phyloP scores from a whole-genome alignment of 2,329 filamentous ascomycete species.

The Aspergillus sp. region DNA sequence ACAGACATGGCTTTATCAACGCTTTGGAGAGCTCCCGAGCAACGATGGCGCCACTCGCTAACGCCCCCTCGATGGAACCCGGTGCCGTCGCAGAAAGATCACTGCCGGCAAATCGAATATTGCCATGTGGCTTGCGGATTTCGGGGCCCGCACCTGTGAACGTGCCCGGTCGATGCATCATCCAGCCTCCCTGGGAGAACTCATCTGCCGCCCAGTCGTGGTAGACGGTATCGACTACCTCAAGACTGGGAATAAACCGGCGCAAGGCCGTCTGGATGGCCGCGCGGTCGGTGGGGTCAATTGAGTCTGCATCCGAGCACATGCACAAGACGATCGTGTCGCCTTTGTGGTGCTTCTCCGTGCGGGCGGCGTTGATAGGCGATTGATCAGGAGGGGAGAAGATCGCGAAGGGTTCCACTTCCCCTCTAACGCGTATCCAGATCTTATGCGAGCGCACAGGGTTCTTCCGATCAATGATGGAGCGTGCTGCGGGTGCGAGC shows the following conservation, averaged over 20 bases:
- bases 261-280: conserved; percentile 4
- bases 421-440: conserved; percentile 10
- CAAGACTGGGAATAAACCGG: conserved; percentile 4
- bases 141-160: conserved; percentile 7
- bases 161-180: conserved; percentile 12
- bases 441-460: conserved; percentile 11
- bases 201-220: conserved; percentile 15
- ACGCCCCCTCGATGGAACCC: conserved; percentile 15
- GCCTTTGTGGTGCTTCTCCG: conserved; percentile 10
- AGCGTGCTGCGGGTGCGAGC: background rate
- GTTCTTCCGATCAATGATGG: conserved; percentile 11
- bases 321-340: conserved; percentile 14
- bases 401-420: conserved; percentile 10
- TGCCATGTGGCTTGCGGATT: conserved; percentile 12
- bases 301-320: conserved; percentile 10
- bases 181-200: conserved; percentile 15
- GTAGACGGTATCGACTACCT: conserved; percentile 12
- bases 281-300: conserved; percentile 4
- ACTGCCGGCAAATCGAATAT: conserved; percentile 14
- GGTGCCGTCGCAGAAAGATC: conserved; percentile 10
- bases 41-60: conserved; percentile 12
- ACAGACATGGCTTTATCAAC: background rate
- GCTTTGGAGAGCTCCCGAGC: conserved; percentile 11
- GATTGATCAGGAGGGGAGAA: conserved; percentile 8
- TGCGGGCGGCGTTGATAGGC: conserved; percentile 10